Percentiles rank a stretch among this genome's conserved stretches.
phyloP scores from a whole-genome alignment of 2,329 filamentous ascomycete species.

The Colletotrichum acutatum region DNA sequence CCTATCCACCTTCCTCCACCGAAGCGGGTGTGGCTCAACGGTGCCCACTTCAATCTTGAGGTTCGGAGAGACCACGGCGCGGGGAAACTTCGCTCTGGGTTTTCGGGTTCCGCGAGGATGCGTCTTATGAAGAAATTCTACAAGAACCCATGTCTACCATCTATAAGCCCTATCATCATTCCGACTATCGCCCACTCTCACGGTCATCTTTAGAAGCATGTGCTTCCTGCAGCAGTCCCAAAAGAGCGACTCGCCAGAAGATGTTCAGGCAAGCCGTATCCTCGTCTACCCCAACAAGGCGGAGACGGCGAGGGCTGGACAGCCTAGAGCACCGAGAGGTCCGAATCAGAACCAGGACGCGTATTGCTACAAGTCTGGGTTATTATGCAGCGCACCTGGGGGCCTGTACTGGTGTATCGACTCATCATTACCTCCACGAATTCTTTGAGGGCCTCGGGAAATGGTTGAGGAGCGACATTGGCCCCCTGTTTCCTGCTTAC shows the following conservation, averaged over 20 bases:
- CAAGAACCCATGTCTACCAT: neutral
- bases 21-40: conserved; percentile 1
- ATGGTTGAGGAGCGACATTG: neutral
- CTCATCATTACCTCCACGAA: neutral
- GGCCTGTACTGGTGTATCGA: neutral
- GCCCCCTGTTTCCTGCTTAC: neutral
- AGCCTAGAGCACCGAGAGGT: conserved; percentile 4
- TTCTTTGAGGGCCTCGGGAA: conserved; percentile 12
- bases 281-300: conserved; percentile 5
- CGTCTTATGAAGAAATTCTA: conserved; percentile 10
- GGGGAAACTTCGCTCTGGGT: neutral
- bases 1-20: conserved; percentile 14
- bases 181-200: neutral
- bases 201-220: conserved; percentile 5
- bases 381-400: conserved; percentile 2
- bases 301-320: conserved; percentile 2
- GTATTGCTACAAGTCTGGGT: conserved; percentile 16
- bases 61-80: neutral
- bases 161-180: conserved; percentile 6
- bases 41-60: conserved; percentile 2
- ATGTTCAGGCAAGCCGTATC: neutral
- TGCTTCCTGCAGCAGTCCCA: conserved; percentile 18
- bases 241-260: neutral
- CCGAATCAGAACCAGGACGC: conserved; percentile 17
- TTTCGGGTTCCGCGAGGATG: neutral